phyloP scores from a whole-genome alignment of 83 land plant species.

The Picea mariana region DNA sequence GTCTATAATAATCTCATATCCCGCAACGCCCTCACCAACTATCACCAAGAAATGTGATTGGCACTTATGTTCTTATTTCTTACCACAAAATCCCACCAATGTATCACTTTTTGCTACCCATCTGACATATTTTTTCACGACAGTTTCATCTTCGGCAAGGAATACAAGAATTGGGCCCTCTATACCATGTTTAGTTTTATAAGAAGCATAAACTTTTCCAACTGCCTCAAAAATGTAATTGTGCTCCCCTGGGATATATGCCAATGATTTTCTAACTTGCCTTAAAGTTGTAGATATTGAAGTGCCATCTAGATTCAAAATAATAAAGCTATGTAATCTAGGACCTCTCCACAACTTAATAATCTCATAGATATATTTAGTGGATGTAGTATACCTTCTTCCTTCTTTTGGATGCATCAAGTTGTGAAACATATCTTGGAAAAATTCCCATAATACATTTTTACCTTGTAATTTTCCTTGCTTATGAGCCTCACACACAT shows the following conservation, averaged over 20 bases:
- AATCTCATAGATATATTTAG: too few relatives aligned
- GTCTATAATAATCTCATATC: background rate
- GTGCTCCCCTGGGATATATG: too few relatives aligned
- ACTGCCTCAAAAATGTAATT: background rate
- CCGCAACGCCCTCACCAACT: background rate
- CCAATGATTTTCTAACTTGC: background rate
- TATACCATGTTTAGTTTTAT: background rate
- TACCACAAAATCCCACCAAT: background rate
- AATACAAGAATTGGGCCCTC: too few relatives aligned
- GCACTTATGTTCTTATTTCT: background rate
- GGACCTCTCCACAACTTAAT: too few relatives aligned
- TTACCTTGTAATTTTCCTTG: background rate
- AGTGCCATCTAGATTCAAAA: background rate
- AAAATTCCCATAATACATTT: background rate
- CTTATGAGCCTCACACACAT: too few relatives aligned
- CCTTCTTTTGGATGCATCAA: too few relatives aligned
- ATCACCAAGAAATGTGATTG: background rate
- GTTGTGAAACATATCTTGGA: background rate
- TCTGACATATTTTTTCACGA: background rate
- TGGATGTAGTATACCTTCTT: too few relatives aligned
- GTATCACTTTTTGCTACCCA: background rate
- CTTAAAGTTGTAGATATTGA: background rate
- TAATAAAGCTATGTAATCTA: background rate
- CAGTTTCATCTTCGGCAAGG: background rate
- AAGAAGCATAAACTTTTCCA: background rate